phyloP scores from a whole-genome alignment of 2,329 filamentous ascomycete species.

The Neophaeococcomyces mojaviensis region DNA sequence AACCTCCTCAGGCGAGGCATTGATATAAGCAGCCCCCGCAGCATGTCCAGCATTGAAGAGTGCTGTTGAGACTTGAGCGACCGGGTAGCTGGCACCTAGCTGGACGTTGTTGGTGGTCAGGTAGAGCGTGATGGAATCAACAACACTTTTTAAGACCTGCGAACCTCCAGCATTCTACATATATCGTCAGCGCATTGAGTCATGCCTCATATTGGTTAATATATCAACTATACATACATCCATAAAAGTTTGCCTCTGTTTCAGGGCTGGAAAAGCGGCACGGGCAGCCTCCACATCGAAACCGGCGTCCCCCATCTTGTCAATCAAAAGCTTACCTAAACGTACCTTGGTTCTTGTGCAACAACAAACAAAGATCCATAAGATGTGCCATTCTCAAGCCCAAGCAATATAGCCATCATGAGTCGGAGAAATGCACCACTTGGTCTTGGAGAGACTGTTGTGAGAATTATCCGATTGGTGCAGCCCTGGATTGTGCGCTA shows the following conservation, averaged over 20 bases:
- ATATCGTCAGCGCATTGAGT: not conserved
- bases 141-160: slow-evolving; percentile 60
- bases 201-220: not conserved
- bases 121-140: slow-evolving; percentile 59
- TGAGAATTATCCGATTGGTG: not conserved
- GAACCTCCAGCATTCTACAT: slow-evolving; percentile 62
- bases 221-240: slow-evolving; percentile 35
- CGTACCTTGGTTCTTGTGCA: too few relatives aligned
- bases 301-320: slow-evolving; percentile 2
- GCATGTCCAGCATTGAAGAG: slow-evolving; percentile 54
- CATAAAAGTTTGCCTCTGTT: slow-evolving; percentile 61
- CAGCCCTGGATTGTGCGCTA: not conserved
- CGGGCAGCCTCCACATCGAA: slow-evolving; percentile 53
- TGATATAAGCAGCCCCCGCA: slow-evolving; percentile 63
- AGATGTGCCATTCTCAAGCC: not conserved
- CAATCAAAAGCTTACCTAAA: too few relatives aligned
- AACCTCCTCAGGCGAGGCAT: slow-evolving; percentile 59
- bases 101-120: slow-evolving; percentile 65
- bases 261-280: slow-evolving; percentile 60
- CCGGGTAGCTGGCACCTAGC: slow-evolving; percentile 61
- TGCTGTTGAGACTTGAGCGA: slow-evolving; percentile 52
- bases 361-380: too few relatives aligned
- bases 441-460: not conserved
- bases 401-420: not conserved
- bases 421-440: slow-evolving; percentile 4